Evolutionary conservation across 2,329 filamentous ascomycete species (phyloP).

Genomic region (Colletotrichum incanum): DNA sequence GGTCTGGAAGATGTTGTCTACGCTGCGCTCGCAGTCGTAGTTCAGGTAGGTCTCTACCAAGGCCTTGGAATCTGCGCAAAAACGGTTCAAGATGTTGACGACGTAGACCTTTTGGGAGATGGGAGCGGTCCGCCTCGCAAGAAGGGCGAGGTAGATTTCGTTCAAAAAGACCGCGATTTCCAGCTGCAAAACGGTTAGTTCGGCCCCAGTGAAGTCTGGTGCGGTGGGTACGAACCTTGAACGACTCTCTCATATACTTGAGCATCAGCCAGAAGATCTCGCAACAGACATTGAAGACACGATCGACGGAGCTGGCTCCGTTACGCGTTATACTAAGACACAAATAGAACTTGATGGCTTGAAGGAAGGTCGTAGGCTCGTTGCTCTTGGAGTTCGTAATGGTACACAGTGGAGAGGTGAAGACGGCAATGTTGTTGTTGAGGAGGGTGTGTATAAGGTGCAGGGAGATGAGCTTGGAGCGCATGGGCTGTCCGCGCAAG

Average conservation of each 20-base stretch:
- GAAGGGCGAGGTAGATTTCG: constrained; percentile 93
- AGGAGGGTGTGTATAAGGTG: constrained; percentile 96
- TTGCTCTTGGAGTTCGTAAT: constrained; percentile 93
- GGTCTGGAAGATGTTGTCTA: constrained; percentile 97
- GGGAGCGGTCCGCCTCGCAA: constrained; percentile 90
- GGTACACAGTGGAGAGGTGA: constrained; percentile 91
- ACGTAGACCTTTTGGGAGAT: constrained; percentile 94
- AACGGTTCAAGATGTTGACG: constrained; percentile 85
- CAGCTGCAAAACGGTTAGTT: constrained; percentile 72
- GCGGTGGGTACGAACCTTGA: constrained; percentile 76
- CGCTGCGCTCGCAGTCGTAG: constrained; percentile 95
- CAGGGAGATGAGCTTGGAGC: constrained; percentile 94
- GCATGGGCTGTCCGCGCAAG: constrained; percentile 94
- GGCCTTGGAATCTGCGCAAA: constrained; percentile 88
- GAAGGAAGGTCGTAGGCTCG: constrained; percentile 90
- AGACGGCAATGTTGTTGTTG: constrained; percentile 93
- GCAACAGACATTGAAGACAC: constrained; percentile 94
- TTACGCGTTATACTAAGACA: constrained; percentile 96
- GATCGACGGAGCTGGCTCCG: constrained; percentile 91
- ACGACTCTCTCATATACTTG: constrained; percentile 90
- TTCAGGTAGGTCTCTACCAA: constrained; percentile 97
- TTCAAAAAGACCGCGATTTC: constrained; percentile 98
- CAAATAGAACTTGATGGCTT: constrained; percentile 96
- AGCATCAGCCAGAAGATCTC: constrained; percentile 99
- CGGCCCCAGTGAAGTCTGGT: background rate